Evolutionary conservation across 768 basidiomycete genomes (phyloP), one percentile per base, ranked within the genome.

Genomic region (Hemileccinum rubropunctum): DNA sequence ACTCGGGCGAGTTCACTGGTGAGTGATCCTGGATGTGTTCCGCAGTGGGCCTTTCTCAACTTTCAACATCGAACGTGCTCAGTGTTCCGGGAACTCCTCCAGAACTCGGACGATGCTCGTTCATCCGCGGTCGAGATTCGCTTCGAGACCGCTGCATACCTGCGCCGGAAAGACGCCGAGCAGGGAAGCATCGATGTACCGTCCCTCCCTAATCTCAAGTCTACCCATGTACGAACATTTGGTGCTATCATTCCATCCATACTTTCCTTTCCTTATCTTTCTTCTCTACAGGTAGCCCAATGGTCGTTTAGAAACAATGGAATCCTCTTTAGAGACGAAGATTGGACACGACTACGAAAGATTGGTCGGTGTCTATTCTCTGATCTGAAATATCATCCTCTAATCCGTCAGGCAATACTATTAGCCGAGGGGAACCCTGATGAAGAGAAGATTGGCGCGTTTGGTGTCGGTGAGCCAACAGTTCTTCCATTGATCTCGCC

Each of bases 31-130:
- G n/a, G n/a, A n/a, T n/a, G n/a, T n/a, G n/a, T n/a, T n/a, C n/a
- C n/a, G n/a, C n/a, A n/a, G n/a, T n/a, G n/a, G n/a, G n/a, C n/a
- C n/a, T n/a, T n/a, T n/a, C n/a, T n/a, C n/a, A n/a, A n/a, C n/a
- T n/a, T n/a, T n/a, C n/a, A n/a, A n/a, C n/a, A n/a, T n/a, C n/a
- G n/a, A n/a, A n/a, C n/a, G 14, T 18, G 14, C 12, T n/a, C 50
- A 77, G 82, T 86, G 38, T 84, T 83, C 51, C 71, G 95, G 42
- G 95, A 98, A 66, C 79, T 99, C 6, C 72, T 98, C 0, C 95
- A 98, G 73, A 98, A 99, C 65, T 94, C 94, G 23, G 94, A 97
- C 64, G 95, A 97, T 69, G 93, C 89, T 3, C 84, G 79, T 39
- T 82, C 90, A 3, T 81, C 75, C 45, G 71, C 76, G 13, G 91